A percentile compares a stretch with the other conserved stretches of the same genome.
These are phyloP conservation scores for Amanita rubescens DNA, from an alignment of 768 basidiomycete genomes.

Conservation along the genomic window DNA sequence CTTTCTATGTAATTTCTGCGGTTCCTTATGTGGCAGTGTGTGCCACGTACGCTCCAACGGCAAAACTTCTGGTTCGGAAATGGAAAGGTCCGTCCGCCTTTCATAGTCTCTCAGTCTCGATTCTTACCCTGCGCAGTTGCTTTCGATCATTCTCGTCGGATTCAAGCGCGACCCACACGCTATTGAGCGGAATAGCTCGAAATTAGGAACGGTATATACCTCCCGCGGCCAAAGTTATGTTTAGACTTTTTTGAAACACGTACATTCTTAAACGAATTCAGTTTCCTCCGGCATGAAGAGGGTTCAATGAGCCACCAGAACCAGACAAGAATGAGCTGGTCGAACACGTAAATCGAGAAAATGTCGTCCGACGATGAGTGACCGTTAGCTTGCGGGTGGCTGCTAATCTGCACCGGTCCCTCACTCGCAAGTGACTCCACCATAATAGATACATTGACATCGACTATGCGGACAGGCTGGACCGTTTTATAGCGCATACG, in stretches of 20 bases:
- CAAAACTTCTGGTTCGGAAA: no score
- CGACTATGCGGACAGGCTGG: no score
- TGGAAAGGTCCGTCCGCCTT: no score
- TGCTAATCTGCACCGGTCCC: not conserved
- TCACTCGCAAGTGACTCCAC: not conserved
- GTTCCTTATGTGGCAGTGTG: no score
- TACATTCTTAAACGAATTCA: not conserved
- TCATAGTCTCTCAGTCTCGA: no score
- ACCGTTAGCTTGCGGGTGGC: not conserved
- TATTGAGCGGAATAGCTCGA: no score
- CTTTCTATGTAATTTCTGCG: no score
- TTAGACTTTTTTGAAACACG: not conserved
- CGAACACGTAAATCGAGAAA: not conserved
- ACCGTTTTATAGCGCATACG: no score
- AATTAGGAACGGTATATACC: constrained; percentile 3
- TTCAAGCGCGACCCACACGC: no score
- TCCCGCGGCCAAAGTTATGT: constrained; percentile 2
- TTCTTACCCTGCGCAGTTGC: no score
- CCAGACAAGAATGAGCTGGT: not conserved
- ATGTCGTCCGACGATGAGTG: not conserved
- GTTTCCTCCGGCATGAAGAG: not conserved
- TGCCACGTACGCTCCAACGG: no score
- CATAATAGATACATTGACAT: not conserved
- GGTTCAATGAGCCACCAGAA: constrained; percentile 4
- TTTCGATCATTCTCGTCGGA: no score